These are phyloP conservation scores for Starmerella riodocensis DNA, from an alignment of 805 yeast species.

Conservation along the genomic window DNA sequence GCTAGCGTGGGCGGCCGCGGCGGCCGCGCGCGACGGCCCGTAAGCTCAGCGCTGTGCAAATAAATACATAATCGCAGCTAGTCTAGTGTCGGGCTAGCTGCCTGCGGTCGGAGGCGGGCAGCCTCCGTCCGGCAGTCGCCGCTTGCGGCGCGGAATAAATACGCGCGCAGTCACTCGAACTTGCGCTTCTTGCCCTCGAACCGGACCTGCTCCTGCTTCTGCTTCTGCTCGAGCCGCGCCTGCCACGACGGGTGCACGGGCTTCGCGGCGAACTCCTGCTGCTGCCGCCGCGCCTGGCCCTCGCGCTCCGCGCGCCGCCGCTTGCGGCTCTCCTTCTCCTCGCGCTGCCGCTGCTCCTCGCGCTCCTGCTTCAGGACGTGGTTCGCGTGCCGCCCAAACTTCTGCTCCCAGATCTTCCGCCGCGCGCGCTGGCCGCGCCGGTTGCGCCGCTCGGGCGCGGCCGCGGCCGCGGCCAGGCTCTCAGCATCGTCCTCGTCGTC, in stretches of 20 bases:
- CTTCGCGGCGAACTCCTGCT: constrained; percentile 22
- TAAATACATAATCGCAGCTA: too few species aligned
- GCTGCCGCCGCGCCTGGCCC: constrained; percentile 21
- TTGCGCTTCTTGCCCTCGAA: constrained; percentile 76
- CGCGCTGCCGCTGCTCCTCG: constrained; percentile 39
- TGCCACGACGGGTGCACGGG: constrained; percentile 95
- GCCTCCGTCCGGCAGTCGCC: too few species aligned
- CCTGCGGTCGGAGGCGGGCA: too few species aligned
- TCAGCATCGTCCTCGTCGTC: constrained; percentile 32
- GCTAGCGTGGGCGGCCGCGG: too few species aligned
- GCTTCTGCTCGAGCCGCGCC: constrained; percentile 68
- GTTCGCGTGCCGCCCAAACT: constrained; percentile 71
- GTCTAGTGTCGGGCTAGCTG: too few species aligned
- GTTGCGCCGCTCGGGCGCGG: constrained; percentile 44
- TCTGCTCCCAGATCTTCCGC: constrained; percentile 89
- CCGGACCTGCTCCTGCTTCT: constrained; percentile 44
- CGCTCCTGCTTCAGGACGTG: constrained; percentile 62
- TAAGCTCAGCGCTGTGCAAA: too few species aligned
- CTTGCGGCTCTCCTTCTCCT: constrained; percentile 15
- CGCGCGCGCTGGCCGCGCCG: constrained; percentile 96
- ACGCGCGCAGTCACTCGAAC: constrained; percentile 55
- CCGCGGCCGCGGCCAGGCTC: constrained; percentile 14
- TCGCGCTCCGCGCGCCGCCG: constrained; percentile 12
- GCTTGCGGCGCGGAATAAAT: too few species aligned
- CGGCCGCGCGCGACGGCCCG: too few species aligned